Base-by-base conservation (phyloP, 257 asterid species). In the Scutellaria minor region DNA sequence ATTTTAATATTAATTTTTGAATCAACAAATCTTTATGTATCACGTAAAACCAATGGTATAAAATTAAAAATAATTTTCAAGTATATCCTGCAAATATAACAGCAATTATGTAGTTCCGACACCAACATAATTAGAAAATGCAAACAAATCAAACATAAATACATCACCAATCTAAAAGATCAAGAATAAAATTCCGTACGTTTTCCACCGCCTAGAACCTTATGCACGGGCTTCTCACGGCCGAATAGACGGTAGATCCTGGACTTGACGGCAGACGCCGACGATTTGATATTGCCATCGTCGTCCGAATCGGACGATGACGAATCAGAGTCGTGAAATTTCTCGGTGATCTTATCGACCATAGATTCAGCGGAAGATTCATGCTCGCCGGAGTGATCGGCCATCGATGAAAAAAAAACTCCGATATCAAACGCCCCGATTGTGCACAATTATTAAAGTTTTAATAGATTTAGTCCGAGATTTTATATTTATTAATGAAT, bases 221-320 rank as follows among this genome's bases (percentile, higher is more conserved):
- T 82, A 82, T 90, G 96, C 35, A 93, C 85, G 6, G 98, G 97
- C 85, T 63, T 86, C 70, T 90, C 96, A 4, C 97, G 87, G 74
- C 97, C 98, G 53, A 90, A 93, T n/a, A 90, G 77, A 46, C 98
- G 97, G 78, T 93, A 93, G 90, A 93, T 85, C 90, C 86, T 87
- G 44, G 86, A 72, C 78, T 92, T 92, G 59, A 74, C 83, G 9
- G 79, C 74, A 7, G 76, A 72, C 18, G 80, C 84, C 9, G 88
- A 64, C 40, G 87, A 77, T 71, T 84, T 80, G 64, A 82, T 68
- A 70, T 83, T 85, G 60, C 58, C 80, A 39, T 73, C 93, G 31
- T 80, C 84, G 53, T 92, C 98, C 18, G 96, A 90, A 79, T 85
- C 96, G 1, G 96, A 89, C 6, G 97, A 87, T 10, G 97, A 88